Conservation (phyloP, 306 rosid genomes). For the Cucumis cinereus region DNA sequence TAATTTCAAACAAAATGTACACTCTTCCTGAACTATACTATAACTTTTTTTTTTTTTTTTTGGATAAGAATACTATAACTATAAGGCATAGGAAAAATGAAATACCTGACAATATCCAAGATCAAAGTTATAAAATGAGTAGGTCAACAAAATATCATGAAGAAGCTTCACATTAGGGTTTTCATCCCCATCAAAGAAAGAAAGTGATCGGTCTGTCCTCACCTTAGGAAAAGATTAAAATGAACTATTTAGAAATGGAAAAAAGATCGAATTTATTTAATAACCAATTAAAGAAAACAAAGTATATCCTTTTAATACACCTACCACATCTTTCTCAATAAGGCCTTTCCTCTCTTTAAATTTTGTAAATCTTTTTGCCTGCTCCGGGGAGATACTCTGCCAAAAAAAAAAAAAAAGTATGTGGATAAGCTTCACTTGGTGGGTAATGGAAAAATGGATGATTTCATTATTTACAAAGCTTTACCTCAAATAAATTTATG, state of each 20-base stretch:
- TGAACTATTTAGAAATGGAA: conserved; percentile 1
- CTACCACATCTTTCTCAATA: conserved; percentile 96
- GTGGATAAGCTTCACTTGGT: background rate
- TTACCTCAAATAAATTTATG: background rate
- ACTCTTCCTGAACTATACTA: background rate
- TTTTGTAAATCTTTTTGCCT: conserved; percentile 89
- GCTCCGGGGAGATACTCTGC: conserved; percentile 75
- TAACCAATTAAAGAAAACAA: conserved; percentile 8
- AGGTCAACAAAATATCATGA: conserved; percentile 81
- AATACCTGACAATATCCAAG: conserved; percentile 98
- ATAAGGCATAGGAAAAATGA: background rate
- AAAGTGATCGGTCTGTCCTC: conserved; percentile 71
- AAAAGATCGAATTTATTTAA: conserved; percentile 5
- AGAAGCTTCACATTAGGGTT: conserved; percentile 66
- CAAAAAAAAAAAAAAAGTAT: background rate
- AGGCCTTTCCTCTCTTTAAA: conserved; percentile 97
- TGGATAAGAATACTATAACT: too few species aligned
- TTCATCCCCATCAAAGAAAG: conserved; percentile 92
- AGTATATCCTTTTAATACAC: conserved; percentile 15
- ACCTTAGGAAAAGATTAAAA: conserved; percentile 44
- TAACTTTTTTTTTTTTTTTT: too few species aligned
- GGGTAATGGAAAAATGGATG: background rate
- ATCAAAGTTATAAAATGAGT: conserved; percentile 97
- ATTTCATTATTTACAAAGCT: background rate
- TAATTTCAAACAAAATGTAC: background rate